Evolutionary conservation across 2,329 filamentous ascomycete species (phyloP).

Genomic region (Phaeomoniella chlamydospora): DNA sequence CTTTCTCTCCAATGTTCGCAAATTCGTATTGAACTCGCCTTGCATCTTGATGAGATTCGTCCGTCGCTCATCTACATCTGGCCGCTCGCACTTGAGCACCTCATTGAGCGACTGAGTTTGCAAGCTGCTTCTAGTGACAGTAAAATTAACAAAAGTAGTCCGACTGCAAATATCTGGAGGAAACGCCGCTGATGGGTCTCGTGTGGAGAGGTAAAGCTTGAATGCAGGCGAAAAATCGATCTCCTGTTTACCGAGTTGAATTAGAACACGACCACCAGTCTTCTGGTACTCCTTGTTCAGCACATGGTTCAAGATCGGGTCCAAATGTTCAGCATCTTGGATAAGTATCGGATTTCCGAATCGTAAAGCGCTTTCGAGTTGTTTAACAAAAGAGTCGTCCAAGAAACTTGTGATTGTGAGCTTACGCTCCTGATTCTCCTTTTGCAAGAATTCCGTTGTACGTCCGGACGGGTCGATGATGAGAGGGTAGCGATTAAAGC

Average conservation of each 20-base stretch:
- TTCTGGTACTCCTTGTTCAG: slow-evolving; percentile 99
- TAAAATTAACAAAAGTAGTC: slow-evolving; percentile 98
- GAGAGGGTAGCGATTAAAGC: slow-evolving; percentile 95
- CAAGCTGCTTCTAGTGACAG: slow-evolving; percentile 94
- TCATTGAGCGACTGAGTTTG: slow-evolving; percentile 97
- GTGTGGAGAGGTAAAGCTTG: slow-evolving; percentile 85
- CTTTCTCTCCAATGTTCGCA: slow-evolving; percentile 87
- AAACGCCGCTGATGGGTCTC: slow-evolving; percentile 91
- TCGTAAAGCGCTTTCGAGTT: slow-evolving; percentile 87
- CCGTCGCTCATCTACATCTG: slow-evolving; percentile 89
- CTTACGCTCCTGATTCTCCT: slow-evolving; percentile 83
- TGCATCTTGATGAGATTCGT: slow-evolving; percentile 98
- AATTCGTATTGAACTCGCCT: slow-evolving; percentile 97
- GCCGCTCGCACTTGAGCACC: slow-evolving; percentile 90
- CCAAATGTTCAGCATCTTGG: slow-evolving; percentile 92
- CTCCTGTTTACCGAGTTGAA: slow-evolving; percentile 95
- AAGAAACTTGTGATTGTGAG: slow-evolving; percentile 96
- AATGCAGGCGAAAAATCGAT: slow-evolving; percentile 98
- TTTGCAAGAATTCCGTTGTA: slow-evolving; percentile 87
- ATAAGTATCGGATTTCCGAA: slow-evolving; percentile 98
- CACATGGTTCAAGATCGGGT: slow-evolving; percentile 94
- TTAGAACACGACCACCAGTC: slow-evolving; percentile 92
- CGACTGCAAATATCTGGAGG: slow-evolving; percentile 94
- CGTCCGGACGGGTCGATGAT: slow-evolving; percentile 96
- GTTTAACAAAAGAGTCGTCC: slow-evolving; percentile 95